Percentiles rank a stretch among this genome's conserved stretches.
Evolutionary conservation across 108 stramenopile species (phyloP).

Genomic region (Pinguiococcus pyrenoidosus): DNA sequence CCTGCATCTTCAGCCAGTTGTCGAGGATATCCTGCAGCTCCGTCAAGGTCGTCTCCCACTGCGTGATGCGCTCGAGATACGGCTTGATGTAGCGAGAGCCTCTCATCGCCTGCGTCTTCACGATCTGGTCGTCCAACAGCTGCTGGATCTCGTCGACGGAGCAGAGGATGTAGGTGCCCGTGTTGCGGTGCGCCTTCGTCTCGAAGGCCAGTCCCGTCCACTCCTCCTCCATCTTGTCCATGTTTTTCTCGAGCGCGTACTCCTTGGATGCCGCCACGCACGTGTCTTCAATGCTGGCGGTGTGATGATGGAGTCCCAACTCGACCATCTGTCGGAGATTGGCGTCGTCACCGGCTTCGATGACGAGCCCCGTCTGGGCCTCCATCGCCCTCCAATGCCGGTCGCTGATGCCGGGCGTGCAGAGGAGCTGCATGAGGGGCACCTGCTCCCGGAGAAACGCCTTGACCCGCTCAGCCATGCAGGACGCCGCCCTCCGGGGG

Average conservation of each 20-base stretch:
- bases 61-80: conserved; percentile 35
- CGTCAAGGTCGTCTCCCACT: conserved; percentile 43
- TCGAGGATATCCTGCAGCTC: conserved; percentile 44
- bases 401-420: conserved; percentile 45
- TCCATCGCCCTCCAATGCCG: conserved; percentile 53
- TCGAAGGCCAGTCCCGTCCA: conserved; percentile 38
- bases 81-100: conserved; percentile 50
- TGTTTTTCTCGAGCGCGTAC: conserved; percentile 41
- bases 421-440: conserved; percentile 45
- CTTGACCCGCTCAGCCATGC: conserved; percentile 29
- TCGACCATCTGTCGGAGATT: conserved; percentile 34
- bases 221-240: conserved; percentile 50
- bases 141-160: conserved; percentile 48
- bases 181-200: conserved; percentile 41
- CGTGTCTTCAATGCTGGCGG: conserved; percentile 36
- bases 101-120: conserved; percentile 53
- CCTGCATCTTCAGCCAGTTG: conserved; percentile 56
- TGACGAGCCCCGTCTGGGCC: conserved; percentile 11
- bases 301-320: conserved; percentile 35
- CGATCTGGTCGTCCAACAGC: conserved; percentile 54
- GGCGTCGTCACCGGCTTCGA: conserved; percentile 16
- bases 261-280: conserved; percentile 53
- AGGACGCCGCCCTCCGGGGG: conserved; percentile 18
- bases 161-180: conserved; percentile 43
- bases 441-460: conserved; percentile 35